Conservation (phyloP, 345 rosid species). For the Chamaenerion angustifolium region DNA sequence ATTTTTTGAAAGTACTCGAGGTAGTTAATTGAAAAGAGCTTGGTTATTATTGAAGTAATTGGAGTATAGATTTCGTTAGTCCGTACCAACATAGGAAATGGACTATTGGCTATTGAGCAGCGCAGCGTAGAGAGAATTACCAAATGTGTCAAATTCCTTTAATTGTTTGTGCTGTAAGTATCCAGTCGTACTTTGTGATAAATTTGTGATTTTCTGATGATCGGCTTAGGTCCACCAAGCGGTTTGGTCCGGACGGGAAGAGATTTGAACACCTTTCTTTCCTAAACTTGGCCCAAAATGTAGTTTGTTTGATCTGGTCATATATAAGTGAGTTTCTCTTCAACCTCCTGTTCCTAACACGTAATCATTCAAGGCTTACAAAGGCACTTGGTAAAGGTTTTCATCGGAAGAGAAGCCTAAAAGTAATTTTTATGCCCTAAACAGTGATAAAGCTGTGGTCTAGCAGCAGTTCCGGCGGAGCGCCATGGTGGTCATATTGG, state of each 20-base stretch:
- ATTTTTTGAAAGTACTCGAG: too few species aligned
- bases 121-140: too few species aligned
- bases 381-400: too few species aligned
- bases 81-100: too few species aligned
- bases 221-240: constrained; percentile 62
- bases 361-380: too few species aligned
- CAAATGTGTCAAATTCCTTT: too few species aligned
- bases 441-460: constrained; percentile 95
- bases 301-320: constrained; percentile 83
- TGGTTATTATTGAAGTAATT: too few species aligned
- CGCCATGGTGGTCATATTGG: constrained; percentile 95
- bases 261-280: constrained; percentile 89
- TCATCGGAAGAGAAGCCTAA: background rate
- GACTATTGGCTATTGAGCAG: too few species aligned
- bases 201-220: constrained; percentile 2
- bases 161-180: too few species aligned
- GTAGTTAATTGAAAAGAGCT: too few species aligned
- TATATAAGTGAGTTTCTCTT: constrained; percentile 53
- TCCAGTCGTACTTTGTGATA: background rate
- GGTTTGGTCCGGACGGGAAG: constrained; percentile 70
- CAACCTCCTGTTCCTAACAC: background rate
- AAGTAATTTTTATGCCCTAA: constrained; percentile 1
- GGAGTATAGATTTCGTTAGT: too few species aligned
- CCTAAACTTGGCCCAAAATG: constrained; percentile 81
- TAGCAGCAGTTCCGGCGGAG: constrained; percentile 41